These are phyloP conservation scores for Botryotinia convoluta DNA, from an alignment of 2,329 filamentous ascomycete species.

Conservation along the genomic window DNA sequence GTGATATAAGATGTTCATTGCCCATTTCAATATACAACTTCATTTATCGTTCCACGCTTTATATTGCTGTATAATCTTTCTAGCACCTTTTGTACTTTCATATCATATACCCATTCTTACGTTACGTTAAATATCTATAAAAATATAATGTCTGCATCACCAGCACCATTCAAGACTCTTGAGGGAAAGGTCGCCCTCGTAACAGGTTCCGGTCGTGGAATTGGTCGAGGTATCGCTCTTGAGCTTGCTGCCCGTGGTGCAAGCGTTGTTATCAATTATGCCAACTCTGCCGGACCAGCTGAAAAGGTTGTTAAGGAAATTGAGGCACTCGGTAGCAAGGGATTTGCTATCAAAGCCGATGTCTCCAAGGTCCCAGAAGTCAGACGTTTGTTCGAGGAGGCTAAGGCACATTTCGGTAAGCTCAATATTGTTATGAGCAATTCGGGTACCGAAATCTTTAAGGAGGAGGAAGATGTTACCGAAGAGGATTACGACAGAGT, in stretches of 20 bases:
- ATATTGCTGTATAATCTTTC: background rate
- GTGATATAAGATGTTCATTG: slow-evolving; percentile 13
- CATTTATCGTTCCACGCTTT: background rate
- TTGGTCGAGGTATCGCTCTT: slow-evolving; percentile 55
- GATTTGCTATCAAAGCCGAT: slow-evolving; percentile 56
- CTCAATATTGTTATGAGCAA: slow-evolving; percentile 37
- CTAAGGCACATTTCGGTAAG: slow-evolving; percentile 32
- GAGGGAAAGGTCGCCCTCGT: slow-evolving; percentile 71
- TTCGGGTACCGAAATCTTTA: slow-evolving; percentile 35
- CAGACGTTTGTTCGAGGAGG: slow-evolving; percentile 30
- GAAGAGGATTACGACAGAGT: slow-evolving; percentile 42
- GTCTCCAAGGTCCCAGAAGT: slow-evolving; percentile 49
- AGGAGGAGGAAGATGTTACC: slow-evolving; percentile 33
- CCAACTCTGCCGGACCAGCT: slow-evolving; percentile 53
- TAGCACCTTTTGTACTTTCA: background rate
- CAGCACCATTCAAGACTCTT: slow-evolving; percentile 21
- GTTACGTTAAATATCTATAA: background rate
- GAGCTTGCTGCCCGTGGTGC: slow-evolving; percentile 43
- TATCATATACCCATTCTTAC: slow-evolving; percentile 4
- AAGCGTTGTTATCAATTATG: slow-evolving; percentile 58
- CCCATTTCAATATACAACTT: background rate
- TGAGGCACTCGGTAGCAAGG: slow-evolving; percentile 48
- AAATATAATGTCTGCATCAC: slow-evolving; percentile 4
- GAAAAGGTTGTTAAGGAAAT: slow-evolving; percentile 56
- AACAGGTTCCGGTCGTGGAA: slow-evolving; percentile 76